A percentile compares a stretch with the other conserved stretches of the same genome.
Conservation (phyloP, 495 filamentous ascomycete genomes). For the Annulohypoxylon maeteangense region DNA sequence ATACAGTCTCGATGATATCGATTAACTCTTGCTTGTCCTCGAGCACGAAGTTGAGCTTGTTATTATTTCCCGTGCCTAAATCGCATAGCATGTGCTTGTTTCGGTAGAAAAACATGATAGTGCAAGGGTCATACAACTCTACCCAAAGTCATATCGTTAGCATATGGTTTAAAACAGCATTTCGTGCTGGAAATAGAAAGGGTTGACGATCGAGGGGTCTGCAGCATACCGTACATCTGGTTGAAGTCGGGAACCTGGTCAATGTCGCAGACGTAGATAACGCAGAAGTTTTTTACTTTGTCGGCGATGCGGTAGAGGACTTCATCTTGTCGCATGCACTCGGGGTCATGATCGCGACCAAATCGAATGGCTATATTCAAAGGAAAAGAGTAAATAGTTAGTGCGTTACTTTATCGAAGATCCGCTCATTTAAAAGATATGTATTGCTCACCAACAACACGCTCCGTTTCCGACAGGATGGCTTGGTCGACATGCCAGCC, state of each 20-base stretch:
- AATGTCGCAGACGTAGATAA: slow-evolving; percentile 96
- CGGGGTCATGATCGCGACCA: slow-evolving; percentile 64
- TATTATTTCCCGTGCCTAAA: slow-evolving; percentile 98
- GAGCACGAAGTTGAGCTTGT: slow-evolving; percentile 90
- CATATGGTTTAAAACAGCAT: not conserved
- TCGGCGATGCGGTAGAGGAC: slow-evolving; percentile 92
- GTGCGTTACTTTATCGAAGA: not conserved
- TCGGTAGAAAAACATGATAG: slow-evolving; percentile 92
- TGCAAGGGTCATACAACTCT: slow-evolving; percentile 77
- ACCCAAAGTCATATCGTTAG: slow-evolving; percentile 30
- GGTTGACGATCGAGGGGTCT: not conserved
- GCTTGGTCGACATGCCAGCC: slow-evolving; percentile 98
- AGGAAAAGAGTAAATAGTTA: not conserved
- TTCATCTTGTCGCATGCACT: slow-evolving; percentile 93
- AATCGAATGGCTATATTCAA: slow-evolving; percentile 74
- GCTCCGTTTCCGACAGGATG: slow-evolving; percentile 91
- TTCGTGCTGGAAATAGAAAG: not conserved
- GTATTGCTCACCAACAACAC: slow-evolving; percentile 71
- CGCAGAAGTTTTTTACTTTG: slow-evolving; percentile 88
- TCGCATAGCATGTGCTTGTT: slow-evolving; percentile 99
- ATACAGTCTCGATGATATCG: slow-evolving; percentile 98
- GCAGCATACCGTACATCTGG: slow-evolving; percentile 72
- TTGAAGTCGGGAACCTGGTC: slow-evolving; percentile 96
- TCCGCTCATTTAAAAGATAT: not conserved
- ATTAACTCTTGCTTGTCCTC: slow-evolving; percentile 99